phyloP scores from a whole-genome alignment of 139 green algal genomes.

The Picochlorum sp. region DNA sequence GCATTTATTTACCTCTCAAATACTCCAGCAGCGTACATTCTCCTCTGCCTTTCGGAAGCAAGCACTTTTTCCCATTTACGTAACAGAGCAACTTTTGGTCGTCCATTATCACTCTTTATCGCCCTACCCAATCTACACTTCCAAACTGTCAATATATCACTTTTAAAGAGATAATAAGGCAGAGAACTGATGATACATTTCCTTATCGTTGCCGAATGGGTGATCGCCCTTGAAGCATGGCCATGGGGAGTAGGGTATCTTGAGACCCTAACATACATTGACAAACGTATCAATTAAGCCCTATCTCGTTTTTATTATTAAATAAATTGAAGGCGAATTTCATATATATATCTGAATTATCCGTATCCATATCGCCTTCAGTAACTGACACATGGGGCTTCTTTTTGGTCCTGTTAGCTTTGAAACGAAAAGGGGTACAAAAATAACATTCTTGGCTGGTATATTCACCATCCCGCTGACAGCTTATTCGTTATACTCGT shows the following conservation, averaged over 20 bases:
- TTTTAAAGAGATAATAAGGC: too few relatives aligned
- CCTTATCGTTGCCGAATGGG: too few relatives aligned
- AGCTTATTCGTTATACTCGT: slow-evolving; percentile 1
- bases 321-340: too few relatives aligned
- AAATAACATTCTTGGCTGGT: slow-evolving; percentile 15
- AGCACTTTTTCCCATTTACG: slow-evolving; percentile 69
- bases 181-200: too few relatives aligned
- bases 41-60: slow-evolving; percentile 51
- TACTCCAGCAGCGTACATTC: slow-evolving; percentile 76
- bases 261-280: too few relatives aligned
- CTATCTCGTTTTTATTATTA: too few relatives aligned
- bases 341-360: too few relatives aligned
- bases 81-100: slow-evolving; percentile 39
- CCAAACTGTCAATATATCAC: neutral
- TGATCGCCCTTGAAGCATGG: too few relatives aligned
- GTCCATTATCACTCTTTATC: neutral
- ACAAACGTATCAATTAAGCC: too few relatives aligned
- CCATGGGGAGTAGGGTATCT: too few relatives aligned
- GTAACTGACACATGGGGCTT: neutral
- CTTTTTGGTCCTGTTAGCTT: slow-evolving; percentile 15
- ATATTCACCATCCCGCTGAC: slow-evolving; percentile 21
- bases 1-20: slow-evolving; percentile 50
- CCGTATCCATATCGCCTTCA: too few relatives aligned
- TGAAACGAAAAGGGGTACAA: slow-evolving; percentile 4
- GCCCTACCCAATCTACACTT: neutral